Evolutionary conservation across 2,329 filamentous ascomycete species (phyloP).

Genomic region (Nemania sp.): DNA sequence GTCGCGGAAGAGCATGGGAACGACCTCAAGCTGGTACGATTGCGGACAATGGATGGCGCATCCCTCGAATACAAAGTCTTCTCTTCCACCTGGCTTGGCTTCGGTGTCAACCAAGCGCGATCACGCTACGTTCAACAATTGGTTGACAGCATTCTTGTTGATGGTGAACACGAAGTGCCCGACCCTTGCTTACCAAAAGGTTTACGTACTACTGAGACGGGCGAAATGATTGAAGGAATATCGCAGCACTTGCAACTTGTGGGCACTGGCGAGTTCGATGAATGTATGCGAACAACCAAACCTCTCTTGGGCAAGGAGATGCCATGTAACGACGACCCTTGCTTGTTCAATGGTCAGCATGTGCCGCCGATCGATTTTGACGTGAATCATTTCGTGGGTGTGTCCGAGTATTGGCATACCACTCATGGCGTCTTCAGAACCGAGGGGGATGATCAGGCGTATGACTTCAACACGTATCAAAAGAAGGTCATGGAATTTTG

Average conservation of each 20-base stretch:
- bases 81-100: conserved; percentile 94
- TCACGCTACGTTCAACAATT: conserved; percentile 80
- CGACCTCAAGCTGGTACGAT: conserved; percentile 81
- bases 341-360: conserved; percentile 86
- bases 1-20: conserved; percentile 88
- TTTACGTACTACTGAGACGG: conserved; percentile 73
- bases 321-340: conserved; percentile 80
- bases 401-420: conserved; percentile 98
- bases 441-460: conserved; percentile 72
- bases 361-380: conserved; percentile 96
- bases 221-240: conserved; percentile 52
- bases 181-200: conserved; percentile 90
- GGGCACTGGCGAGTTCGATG: conserved; percentile 84
- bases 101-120: conserved; percentile 93
- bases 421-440: conserved; percentile 91
- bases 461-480: conserved; percentile 90
- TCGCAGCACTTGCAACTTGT: conserved; percentile 60
- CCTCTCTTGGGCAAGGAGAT: conserved; percentile 89
- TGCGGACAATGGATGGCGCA: conserved; percentile 80
- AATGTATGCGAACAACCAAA: conserved; percentile 80
- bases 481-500: conserved; percentile 84
- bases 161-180: conserved; percentile 68
- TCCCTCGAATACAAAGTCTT: conserved; percentile 85
- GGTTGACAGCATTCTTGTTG: conserved; percentile 65
- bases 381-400: conserved; percentile 95